A percentile compares a stretch with the other conserved stretches of the same genome.
These are phyloP conservation scores for Fusarium oligoseptatum DNA, from an alignment of 2,329 filamentous ascomycete species.

Conservation along the genomic window DNA sequence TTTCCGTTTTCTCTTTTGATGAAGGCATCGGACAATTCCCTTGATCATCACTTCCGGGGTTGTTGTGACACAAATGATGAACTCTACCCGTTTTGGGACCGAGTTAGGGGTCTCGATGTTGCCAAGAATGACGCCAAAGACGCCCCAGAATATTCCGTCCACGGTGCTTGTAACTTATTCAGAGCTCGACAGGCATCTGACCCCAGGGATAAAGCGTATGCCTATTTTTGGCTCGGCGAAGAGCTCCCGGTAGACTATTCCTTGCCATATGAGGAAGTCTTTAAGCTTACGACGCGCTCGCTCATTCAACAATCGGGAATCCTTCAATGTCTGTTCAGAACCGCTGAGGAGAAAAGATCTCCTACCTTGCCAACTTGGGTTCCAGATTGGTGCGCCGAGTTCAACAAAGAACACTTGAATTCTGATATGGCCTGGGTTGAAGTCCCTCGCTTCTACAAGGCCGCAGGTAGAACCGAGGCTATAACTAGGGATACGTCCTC, in stretches of 20 bases:
- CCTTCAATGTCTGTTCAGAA: background rate
- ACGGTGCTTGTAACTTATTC: too few relatives aligned
- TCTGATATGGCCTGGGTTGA: background rate
- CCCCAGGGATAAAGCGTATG: background rate
- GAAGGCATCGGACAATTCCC: background rate
- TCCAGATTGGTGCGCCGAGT: background rate
- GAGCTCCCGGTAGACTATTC: background rate
- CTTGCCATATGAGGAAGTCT: background rate
- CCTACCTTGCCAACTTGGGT: background rate
- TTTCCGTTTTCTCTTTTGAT: background rate
- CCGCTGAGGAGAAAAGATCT: background rate
- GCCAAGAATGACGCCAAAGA: background rate
- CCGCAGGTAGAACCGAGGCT: accelerated
- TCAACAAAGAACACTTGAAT: background rate
- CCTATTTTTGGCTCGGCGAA: background rate
- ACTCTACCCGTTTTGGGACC: background rate
- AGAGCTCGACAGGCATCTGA: background rate
- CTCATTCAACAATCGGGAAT: background rate
- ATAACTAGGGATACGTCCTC: background rate
- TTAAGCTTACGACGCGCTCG: background rate
- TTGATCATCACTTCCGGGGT: background rate
- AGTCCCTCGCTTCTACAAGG: background rate
- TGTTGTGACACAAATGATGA: background rate
- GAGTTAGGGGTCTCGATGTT: background rate
- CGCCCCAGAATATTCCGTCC: too few relatives aligned